These are phyloP conservation scores for Pelagophyceae sp. DNA, from an alignment of 352 stramenopile species.

Conservation along the genomic window DNA sequence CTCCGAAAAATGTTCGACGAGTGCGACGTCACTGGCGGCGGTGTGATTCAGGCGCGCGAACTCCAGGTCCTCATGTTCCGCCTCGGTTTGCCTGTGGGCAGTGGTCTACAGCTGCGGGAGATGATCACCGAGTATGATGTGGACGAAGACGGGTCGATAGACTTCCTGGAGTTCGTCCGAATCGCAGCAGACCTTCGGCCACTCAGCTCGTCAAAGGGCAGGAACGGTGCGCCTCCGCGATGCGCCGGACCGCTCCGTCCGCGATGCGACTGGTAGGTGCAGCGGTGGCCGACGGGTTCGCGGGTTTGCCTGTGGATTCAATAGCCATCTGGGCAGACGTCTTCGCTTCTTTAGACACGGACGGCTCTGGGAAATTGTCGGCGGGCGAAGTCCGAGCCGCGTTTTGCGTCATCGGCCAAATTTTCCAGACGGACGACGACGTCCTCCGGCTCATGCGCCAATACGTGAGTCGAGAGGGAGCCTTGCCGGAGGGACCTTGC, in stretches of 20 bases:
- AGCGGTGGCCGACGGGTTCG: too few species aligned
- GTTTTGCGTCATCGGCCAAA: neutral
- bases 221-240: too few species aligned
- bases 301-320: too few species aligned
- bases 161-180: neutral
- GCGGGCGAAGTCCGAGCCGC: neutral
- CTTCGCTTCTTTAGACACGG: neutral
- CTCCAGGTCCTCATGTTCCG: neutral
- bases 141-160: neutral
- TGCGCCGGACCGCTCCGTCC: too few species aligned
- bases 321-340: neutral
- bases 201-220: too few species aligned
- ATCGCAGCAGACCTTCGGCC: too few species aligned
- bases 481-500: too few species aligned
- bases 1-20: neutral
- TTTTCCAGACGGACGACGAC: neutral
- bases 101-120: neutral
- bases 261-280: too few species aligned
- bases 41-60: neutral
- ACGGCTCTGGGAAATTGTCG: neutral
- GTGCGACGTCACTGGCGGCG: neutral
- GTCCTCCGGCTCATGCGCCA: neutral
- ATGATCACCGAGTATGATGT: neutral
- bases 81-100: neutral
- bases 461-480: too few species aligned